A percentile compares a stretch with the other conserved stretches of the same genome.
Conservation (phyloP, 768 basidiomycete species). For the Agaricus sinodeliciosus region DNA sequence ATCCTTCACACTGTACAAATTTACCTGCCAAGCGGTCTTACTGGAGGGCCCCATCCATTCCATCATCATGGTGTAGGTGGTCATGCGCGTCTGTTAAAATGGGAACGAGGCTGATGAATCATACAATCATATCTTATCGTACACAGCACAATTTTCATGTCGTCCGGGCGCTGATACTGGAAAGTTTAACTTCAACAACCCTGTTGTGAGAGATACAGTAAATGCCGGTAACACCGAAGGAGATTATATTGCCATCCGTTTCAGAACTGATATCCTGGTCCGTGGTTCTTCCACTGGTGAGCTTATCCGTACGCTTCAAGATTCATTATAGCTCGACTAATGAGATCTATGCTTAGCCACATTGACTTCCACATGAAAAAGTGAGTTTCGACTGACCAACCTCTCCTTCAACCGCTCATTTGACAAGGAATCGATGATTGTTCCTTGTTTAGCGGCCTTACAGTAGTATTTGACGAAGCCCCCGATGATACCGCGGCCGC, state of each 20-base stretch:
- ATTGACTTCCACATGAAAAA: conserved; percentile 30
- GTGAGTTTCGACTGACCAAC: conserved; percentile 12
- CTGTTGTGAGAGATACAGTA: conserved; percentile 47
- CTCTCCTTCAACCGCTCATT: neutral
- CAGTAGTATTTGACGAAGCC: conserved; percentile 15
- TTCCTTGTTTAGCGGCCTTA: conserved; percentile 9
- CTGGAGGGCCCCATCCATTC: conserved; percentile 29
- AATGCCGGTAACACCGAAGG: conserved; percentile 28
- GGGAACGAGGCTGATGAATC: neutral
- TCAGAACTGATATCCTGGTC: conserved; percentile 59
- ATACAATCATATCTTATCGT: neutral
- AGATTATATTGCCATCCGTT: conserved; percentile 49
- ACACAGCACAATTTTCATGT: conserved; percentile 32
- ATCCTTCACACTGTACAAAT: conserved; percentile 43
- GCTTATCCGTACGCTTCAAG: neutral
- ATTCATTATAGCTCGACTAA: neutral
- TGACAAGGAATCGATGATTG: neutral
- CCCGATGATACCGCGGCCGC: neutral
- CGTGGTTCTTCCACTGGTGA: conserved; percentile 45
- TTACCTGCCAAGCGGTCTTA: conserved; percentile 26
- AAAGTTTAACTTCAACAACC: conserved; percentile 37
- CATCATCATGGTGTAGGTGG: conserved; percentile 39
- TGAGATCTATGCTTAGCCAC: conserved; percentile 17
- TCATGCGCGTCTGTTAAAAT: neutral
- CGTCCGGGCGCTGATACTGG: conserved; percentile 30